Percentiles rank a stretch among this genome's conserved stretches.
phyloP scores from a whole-genome alignment of 192 early-diverging fungal genomes.

The Allomyces macrogynus region DNA sequence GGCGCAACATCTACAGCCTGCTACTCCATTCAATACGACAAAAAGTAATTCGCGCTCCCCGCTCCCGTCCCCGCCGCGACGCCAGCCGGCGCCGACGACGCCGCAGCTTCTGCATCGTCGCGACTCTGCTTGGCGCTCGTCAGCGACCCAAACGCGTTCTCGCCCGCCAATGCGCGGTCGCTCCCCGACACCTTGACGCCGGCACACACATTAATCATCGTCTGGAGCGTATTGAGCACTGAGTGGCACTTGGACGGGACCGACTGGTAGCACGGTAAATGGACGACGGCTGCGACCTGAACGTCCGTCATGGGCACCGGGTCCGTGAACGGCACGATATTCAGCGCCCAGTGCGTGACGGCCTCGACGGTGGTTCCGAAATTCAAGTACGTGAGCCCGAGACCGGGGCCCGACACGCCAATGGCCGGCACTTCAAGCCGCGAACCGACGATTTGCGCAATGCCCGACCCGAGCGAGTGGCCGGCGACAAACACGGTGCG shows the following conservation, averaged over 20 bases:
- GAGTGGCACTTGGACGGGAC: background rate
- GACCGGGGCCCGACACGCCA: background rate
- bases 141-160: too few species aligned
- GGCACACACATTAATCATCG: background rate
- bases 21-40: too few species aligned
- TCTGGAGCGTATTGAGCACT: background rate
- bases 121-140: too few species aligned
- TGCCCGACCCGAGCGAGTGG: background rate
- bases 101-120: too few species aligned
- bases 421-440: background rate
- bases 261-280: background rate
- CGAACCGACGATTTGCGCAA: background rate
- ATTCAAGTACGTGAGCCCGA: background rate
- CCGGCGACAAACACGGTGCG: background rate
- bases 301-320: background rate
- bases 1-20: too few species aligned
- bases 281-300: background rate
- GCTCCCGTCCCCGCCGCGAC: too few species aligned
- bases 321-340: background rate
- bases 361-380: background rate
- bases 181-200: too few species aligned
- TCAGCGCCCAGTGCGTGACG: background rate
- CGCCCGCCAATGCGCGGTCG: too few species aligned
- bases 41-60: too few species aligned
- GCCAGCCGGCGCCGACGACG: too few species aligned